Evolutionary conservation across 345 rosid genomes (phyloP).

Genomic region (Rhodamnia rubescens): DNA sequence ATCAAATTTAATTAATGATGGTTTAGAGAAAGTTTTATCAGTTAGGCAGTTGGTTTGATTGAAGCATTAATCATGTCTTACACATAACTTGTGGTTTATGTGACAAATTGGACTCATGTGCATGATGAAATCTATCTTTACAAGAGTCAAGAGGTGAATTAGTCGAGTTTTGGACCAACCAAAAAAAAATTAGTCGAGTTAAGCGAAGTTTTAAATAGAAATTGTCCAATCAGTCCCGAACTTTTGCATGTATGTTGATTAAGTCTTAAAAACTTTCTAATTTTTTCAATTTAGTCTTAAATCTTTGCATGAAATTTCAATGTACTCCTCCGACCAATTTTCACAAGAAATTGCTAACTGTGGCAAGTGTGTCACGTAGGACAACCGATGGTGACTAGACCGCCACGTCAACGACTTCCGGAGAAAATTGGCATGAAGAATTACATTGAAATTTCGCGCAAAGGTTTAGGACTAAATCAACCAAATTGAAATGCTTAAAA

Average conservation of each 20-base stretch:
- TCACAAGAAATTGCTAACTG: rapidly evolving
- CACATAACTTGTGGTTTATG: background rate
- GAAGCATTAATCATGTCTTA: background rate
- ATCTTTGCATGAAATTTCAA: background rate
- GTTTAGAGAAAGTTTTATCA: background rate
- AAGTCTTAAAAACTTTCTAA: background rate
- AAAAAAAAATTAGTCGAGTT: background rate
- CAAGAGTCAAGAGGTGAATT: background rate
- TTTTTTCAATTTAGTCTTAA: background rate
- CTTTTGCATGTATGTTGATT: background rate
- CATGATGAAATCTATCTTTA: background rate
- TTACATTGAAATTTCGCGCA: background rate
- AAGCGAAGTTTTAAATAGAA: background rate
- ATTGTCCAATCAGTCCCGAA: background rate
- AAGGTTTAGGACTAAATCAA: background rate
- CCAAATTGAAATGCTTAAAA: too few species aligned
- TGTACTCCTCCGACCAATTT: background rate
- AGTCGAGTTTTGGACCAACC: background rate
- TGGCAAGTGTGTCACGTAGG: rapidly evolving
- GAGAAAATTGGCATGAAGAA: rapidly evolving
- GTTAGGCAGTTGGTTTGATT: background rate
- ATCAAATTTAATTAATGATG: background rate
- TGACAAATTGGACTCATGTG: background rate
- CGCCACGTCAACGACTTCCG: rapidly evolving
- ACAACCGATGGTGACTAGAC: rapidly evolving